Percentiles rank a stretch among this genome's conserved stretches.
Evolutionary conservation across 495 filamentous ascomycete genomes (phyloP).

Genomic region (Pseudomonodictys pantanalensis): DNA sequence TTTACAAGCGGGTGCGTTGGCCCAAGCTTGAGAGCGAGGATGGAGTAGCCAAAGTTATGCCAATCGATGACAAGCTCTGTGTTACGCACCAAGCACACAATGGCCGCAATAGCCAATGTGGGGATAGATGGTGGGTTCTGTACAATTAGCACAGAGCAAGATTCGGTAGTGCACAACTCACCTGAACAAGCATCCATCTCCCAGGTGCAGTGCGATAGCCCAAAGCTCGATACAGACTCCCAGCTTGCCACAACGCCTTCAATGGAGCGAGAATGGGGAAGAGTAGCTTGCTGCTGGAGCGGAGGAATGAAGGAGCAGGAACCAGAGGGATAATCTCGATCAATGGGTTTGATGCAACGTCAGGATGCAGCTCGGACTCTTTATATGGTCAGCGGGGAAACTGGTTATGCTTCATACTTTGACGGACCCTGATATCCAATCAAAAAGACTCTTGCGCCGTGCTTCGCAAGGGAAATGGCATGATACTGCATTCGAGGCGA

Average conservation of each 20-base stretch:
- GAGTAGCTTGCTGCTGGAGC: slow-evolving; percentile 66
- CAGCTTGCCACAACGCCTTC: slow-evolving; percentile 82
- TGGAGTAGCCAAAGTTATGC: slow-evolving; percentile 99
- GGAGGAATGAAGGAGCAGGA: slow-evolving; percentile 58
- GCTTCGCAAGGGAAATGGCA: slow-evolving; percentile 84
- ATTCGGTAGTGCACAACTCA: slow-evolving; percentile 32
- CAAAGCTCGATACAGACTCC: slow-evolving; percentile 64
- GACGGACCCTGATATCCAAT: slow-evolving; percentile 78
- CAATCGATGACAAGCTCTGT: slow-evolving; percentile 88
- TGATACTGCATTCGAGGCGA: slow-evolving; percentile 99
- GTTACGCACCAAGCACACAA: slow-evolving; percentile 73
- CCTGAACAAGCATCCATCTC: slow-evolving; percentile 79
- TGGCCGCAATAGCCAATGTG: slow-evolving; percentile 69
- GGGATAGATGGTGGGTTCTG: slow-evolving; percentile 96
- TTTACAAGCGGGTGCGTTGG: slow-evolving; percentile 68
- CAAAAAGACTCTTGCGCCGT: slow-evolving; percentile 75
- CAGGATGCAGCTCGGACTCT: slow-evolving; percentile 73
- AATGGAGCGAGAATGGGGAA: slow-evolving; percentile 78
- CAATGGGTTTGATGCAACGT: slow-evolving; percentile 59
- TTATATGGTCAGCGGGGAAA: background rate
- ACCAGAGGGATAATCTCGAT: slow-evolving; percentile 67
- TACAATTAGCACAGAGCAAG: background rate
- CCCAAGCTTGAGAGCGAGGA: slow-evolving; percentile 69
- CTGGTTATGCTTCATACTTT: background rate
- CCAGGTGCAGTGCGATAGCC: slow-evolving; percentile 68